Percentiles rank a stretch among this genome's conserved stretches.
Evolutionary conservation across 805 yeast species (phyloP).

Genomic region (Wickerhamiella domercqiae): DNA sequence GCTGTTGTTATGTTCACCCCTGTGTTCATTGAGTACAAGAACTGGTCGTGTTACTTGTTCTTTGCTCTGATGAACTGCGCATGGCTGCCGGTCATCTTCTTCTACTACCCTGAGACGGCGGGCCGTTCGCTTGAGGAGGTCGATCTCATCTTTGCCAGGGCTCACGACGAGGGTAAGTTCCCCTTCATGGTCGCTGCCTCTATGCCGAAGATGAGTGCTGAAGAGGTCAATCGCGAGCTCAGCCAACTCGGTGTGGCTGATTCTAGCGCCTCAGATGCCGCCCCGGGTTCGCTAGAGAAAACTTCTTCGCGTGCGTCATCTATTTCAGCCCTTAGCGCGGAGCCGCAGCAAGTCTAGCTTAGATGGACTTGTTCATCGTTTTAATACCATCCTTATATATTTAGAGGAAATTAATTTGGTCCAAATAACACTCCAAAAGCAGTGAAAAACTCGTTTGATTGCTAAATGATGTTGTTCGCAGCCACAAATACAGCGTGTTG

Average conservation of each 20-base stretch:
- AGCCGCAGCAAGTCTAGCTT: no score
- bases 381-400: no score
- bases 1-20: conserved; percentile 59
- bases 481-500: no score
- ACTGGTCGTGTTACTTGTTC: conserved; percentile 55
- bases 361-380: no score
- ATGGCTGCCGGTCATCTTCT: conserved; percentile 47
- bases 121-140: conserved; percentile 63
- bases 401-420: no score
- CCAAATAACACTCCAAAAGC: no score
- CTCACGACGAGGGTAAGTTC: conserved; percentile 39
- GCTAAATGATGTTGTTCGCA: no score
- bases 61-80: conserved; percentile 47
- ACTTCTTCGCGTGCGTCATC: neutral
- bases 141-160: conserved; percentile 51
- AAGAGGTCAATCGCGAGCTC: conserved; percentile 48
- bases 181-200: conserved; percentile 50
- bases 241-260: conserved; percentile 25
- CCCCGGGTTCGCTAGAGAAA: neutral
- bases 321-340: neutral
- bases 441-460: no score
- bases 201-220: conserved; percentile 41
- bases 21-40: conserved; percentile 28
- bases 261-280: neutral
- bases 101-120: conserved; percentile 64